These are phyloP conservation scores for Cladophialophora bantiana DNA, from an alignment of 2,329 filamentous ascomycete species.

Conservation along the genomic window DNA sequence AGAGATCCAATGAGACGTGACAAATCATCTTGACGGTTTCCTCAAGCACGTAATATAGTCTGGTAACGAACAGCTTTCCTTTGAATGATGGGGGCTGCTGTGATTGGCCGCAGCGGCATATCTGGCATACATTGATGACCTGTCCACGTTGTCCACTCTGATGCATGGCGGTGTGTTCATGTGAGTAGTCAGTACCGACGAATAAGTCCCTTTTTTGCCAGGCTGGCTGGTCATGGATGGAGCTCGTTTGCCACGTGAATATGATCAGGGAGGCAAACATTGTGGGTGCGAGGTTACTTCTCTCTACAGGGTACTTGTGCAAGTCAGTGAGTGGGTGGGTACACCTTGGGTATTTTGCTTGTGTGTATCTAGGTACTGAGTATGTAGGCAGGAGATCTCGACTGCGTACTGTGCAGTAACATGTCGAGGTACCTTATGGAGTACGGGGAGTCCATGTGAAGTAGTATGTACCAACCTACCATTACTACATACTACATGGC, in stretches of 20 bases:
- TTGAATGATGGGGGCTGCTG: not conserved
- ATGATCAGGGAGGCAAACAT: too few relatives aligned
- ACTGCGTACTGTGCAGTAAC: too few relatives aligned
- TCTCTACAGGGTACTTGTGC: too few relatives aligned
- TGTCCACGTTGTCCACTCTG: slow-evolving; percentile 20
- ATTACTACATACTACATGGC: too few relatives aligned
- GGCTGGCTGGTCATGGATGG: not conserved
- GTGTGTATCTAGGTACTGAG: too few relatives aligned
- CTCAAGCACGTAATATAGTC: slow-evolving; percentile 10
- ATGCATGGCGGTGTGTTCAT: slow-evolving; percentile 24
- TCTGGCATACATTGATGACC: slow-evolving; percentile 11
- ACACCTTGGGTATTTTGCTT: too few relatives aligned
- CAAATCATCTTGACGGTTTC: not conserved
- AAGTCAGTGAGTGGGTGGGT: too few relatives aligned
- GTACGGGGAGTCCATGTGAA: too few relatives aligned
- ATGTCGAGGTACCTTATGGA: too few relatives aligned
- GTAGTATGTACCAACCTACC: too few relatives aligned
- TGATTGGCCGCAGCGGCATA: slow-evolving; percentile 10
- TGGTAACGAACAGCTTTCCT: not conserved
- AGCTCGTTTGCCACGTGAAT: not conserved
- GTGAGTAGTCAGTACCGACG: not conserved
- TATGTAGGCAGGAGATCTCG: too few relatives aligned
- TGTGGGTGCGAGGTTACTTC: too few relatives aligned
- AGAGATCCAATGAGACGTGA: slow-evolving; percentile 11
- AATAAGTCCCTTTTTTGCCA: not conserved